Percentiles rank a stretch among this genome's conserved stretches.
Evolutionary conservation across 768 basidiomycete genomes (phyloP).

Genomic region (Botryobasidium botryosum): DNA sequence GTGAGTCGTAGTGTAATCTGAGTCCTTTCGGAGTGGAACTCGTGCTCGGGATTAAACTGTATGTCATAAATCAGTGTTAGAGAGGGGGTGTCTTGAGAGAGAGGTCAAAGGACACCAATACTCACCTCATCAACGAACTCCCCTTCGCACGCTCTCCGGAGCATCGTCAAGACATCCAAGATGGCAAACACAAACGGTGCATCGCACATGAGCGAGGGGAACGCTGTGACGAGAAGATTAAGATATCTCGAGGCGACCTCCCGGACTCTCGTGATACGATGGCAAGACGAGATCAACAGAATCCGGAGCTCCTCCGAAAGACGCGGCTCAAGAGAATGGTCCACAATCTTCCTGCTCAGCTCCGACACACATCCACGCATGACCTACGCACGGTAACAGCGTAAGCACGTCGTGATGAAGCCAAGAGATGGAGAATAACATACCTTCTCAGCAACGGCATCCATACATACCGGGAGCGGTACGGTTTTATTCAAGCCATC

Average conservation of each 20-base stretch:
- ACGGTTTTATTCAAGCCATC: slow-evolving; percentile 60
- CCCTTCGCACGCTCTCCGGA: slow-evolving; percentile 77
- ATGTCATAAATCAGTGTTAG: neutral
- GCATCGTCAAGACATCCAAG: slow-evolving; percentile 76
- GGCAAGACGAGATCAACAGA: slow-evolving; percentile 66
- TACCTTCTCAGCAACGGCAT: slow-evolving; percentile 74
- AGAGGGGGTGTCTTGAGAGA: neutral
- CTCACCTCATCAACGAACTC: slow-evolving; percentile 81
- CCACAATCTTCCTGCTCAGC: slow-evolving; percentile 54
- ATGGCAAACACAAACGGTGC: slow-evolving; percentile 73
- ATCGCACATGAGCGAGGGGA: slow-evolving; percentile 91
- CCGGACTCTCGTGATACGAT: slow-evolving; percentile 65
- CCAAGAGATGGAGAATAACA: slow-evolving; percentile 2
- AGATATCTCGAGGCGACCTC: slow-evolving; percentile 72
- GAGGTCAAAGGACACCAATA: slow-evolving; percentile 1
- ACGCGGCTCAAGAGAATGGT: slow-evolving; percentile 54
- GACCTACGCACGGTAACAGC: slow-evolving; percentile 31
- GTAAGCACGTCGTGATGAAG: neutral
- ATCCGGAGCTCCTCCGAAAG: slow-evolving; percentile 56
- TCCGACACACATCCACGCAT: slow-evolving; percentile 58
- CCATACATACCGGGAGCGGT: slow-evolving; percentile 59
- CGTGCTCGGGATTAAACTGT: slow-evolving; percentile 77
- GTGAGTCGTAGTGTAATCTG: slow-evolving; percentile 62
- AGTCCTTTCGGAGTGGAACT: slow-evolving; percentile 63
- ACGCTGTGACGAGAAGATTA: slow-evolving; percentile 70